phyloP scores from a whole-genome alignment of 257 asterid genomes.

The Solanum sparsipilum region DNA sequence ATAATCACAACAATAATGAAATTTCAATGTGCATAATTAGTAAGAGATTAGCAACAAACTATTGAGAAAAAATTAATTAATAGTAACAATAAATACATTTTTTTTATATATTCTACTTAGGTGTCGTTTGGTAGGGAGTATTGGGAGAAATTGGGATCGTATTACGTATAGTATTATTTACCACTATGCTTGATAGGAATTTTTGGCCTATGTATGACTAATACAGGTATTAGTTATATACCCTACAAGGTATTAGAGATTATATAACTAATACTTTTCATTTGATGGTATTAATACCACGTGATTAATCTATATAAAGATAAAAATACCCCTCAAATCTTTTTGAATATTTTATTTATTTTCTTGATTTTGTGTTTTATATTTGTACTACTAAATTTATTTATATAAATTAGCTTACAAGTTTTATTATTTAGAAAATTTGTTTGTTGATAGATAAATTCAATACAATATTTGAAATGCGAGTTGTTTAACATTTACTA shows the following conservation, averaged over 20 bases:
- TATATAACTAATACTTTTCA: background rate
- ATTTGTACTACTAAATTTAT: background rate
- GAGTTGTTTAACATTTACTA: background rate
- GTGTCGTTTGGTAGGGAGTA: background rate
- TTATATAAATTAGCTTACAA: background rate
- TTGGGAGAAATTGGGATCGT: too few relatives aligned
- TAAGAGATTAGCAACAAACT: background rate
- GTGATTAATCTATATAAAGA: background rate
- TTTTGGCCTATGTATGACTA: background rate
- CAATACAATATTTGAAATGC: background rate
- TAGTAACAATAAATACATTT: too few relatives aligned
- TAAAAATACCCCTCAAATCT: too few relatives aligned
- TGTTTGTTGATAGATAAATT: background rate
- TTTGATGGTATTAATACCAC: background rate
- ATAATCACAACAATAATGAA: background rate
- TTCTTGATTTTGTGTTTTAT: background rate
- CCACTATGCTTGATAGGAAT: background rate
- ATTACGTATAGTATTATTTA: too few relatives aligned
- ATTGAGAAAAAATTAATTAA: background rate
- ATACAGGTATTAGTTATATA: too few relatives aligned
- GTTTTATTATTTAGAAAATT: too few relatives aligned
- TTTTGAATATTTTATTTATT: too few relatives aligned
- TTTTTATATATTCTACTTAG: background rate
- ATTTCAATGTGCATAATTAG: background rate
- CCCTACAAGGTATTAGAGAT: background rate